phyloP scores from a whole-genome alignment of 163 green algal species.

The Prototheca wickerhamii region DNA sequence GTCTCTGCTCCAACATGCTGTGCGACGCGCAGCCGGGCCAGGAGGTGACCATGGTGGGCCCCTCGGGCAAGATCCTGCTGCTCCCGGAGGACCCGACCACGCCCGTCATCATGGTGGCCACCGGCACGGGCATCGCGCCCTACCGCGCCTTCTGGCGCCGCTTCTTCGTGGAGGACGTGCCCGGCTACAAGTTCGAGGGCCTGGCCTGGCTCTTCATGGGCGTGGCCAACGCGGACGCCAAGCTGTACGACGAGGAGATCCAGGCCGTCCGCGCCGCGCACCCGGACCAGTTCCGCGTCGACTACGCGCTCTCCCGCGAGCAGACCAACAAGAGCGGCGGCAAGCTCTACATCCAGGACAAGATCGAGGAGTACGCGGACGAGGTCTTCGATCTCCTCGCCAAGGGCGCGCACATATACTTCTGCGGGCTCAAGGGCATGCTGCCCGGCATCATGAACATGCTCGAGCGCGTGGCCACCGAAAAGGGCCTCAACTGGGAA shows the following conservation, averaged over 20 bases:
- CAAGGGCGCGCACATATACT: constrained; percentile 97
- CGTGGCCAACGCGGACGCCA: constrained; percentile 53
- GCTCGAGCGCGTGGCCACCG: constrained; percentile 82
- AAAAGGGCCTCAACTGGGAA: constrained; percentile 84
- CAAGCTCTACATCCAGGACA: constrained; percentile 99
- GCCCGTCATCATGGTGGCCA: constrained; percentile 94
- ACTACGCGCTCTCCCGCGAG: constrained; percentile 95
- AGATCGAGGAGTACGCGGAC: constrained; percentile 98
- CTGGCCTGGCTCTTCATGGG: constrained; percentile 22
- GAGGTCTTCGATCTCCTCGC: constrained; percentile 92
- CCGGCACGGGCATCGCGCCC: constrained; percentile 96
- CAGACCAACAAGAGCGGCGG: constrained; percentile 83
- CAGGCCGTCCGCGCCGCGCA: constrained; percentile 47
- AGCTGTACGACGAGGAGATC: constrained; percentile 97
- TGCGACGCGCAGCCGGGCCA: constrained; percentile 85
- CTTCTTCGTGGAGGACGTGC: constrained; percentile 77
- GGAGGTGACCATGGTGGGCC: constrained; percentile 94
- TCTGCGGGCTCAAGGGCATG: constrained; percentile 99
- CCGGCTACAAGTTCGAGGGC: constrained; percentile 70
- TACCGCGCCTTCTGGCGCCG: constrained; percentile 94
- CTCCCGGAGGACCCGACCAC: constrained; percentile 80
- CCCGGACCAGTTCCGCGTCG: constrained; percentile 77
- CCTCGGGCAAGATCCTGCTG: constrained; percentile 95
- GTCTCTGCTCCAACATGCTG: constrained; percentile 99
- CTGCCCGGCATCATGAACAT: constrained; percentile 94